Percentiles rank a stretch among this genome's conserved stretches.
Evolutionary conservation across 116 monocot species (phyloP).

Genomic region (Papilionanthe hybrid): DNA sequence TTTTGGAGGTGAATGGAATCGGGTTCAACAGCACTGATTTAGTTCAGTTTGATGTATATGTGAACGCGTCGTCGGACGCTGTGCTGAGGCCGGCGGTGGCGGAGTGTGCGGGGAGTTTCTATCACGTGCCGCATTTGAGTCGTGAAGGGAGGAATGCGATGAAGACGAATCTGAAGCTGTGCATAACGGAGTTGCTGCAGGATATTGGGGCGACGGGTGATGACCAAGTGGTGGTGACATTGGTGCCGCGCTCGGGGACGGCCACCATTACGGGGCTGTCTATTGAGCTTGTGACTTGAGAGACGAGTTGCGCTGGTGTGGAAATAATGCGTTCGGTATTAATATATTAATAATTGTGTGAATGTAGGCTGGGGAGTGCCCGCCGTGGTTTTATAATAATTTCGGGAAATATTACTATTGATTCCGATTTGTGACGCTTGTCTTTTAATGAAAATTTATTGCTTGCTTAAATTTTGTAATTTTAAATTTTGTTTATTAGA

Average conservation of each 20-base stretch:
- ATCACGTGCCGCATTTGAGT: slow-evolving; percentile 5
- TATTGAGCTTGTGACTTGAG: neutral
- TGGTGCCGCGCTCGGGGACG: slow-evolving; percentile 1
- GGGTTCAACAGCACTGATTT: neutral
- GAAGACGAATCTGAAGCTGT: neutral
- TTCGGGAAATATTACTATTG: too few species aligned
- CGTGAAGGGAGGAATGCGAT: neutral
- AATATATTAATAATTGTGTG: too few species aligned
- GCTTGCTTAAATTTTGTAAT: too few species aligned
- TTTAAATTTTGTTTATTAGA: too few species aligned
- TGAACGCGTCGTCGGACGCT: slow-evolving; percentile 15
- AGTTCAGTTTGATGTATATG: slow-evolving; percentile 31
- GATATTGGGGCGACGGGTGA: slow-evolving; percentile 1
- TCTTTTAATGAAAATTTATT: too few species aligned
- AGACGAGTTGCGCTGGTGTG: too few species aligned
- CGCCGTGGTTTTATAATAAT: too few species aligned
- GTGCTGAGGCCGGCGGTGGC: slow-evolving; percentile 2
- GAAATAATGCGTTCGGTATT: too few species aligned
- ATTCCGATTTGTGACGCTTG: too few species aligned
- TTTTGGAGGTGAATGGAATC: slow-evolving; percentile 14
- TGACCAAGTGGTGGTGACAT: slow-evolving; percentile 1
- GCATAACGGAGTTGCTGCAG: neutral
- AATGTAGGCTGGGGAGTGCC: too few species aligned
- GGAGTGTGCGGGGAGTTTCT: slow-evolving; percentile 17
- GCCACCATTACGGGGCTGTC: neutral